These are phyloP conservation scores for Zasmidium cellare DNA, from an alignment of 2,329 filamentous ascomycete genomes.

Conservation along the genomic window DNA sequence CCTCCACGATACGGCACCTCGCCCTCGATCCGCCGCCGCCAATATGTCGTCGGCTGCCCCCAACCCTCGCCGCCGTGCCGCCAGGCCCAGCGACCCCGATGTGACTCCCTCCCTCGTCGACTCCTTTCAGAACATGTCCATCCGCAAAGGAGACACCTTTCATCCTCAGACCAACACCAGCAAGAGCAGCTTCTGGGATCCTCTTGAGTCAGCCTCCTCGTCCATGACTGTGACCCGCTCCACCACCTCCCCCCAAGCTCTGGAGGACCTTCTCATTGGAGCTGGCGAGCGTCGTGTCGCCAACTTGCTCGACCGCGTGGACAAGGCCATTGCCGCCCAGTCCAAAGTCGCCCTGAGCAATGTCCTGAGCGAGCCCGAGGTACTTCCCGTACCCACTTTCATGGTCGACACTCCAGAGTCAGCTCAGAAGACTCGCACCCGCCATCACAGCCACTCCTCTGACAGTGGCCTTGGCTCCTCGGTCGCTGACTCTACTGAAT, in stretches of 20 bases:
- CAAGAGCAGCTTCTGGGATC: conserved; percentile 41
- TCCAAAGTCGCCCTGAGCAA: conserved; percentile 36
- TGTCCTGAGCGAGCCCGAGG: conserved; percentile 50
- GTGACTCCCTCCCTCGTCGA: conserved; percentile 38
- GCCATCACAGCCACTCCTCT: conserved; percentile 69
- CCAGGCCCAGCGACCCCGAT: conserved; percentile 36
- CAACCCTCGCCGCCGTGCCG: conserved; percentile 48
- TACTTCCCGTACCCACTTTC: conserved; percentile 50
- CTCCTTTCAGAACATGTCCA: conserved; percentile 42
- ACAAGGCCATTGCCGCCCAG: conserved; percentile 42
- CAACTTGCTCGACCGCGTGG: conserved; percentile 46
- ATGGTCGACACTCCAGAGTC: conserved; percentile 35
- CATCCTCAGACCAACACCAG: conserved; percentile 46
- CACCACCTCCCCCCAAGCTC: conserved; percentile 49
- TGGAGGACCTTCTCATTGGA: conserved; percentile 50
- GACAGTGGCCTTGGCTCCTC: conserved; percentile 90
- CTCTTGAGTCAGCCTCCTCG: conserved; percentile 32
- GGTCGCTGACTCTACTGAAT: conserved; percentile 48
- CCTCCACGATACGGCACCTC: conserved; percentile 18
- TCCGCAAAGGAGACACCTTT: conserved; percentile 53
- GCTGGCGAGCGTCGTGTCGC: conserved; percentile 46
- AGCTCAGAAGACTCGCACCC: conserved; percentile 36
- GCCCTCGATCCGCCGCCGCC: conserved; percentile 20
- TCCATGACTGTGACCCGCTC: conserved; percentile 48
- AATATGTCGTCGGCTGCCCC: conserved; percentile 34